These are phyloP conservation scores for Hansenula sp. DNA, from an alignment of 1,139 yeast genomes.

Conservation along the genomic window DNA sequence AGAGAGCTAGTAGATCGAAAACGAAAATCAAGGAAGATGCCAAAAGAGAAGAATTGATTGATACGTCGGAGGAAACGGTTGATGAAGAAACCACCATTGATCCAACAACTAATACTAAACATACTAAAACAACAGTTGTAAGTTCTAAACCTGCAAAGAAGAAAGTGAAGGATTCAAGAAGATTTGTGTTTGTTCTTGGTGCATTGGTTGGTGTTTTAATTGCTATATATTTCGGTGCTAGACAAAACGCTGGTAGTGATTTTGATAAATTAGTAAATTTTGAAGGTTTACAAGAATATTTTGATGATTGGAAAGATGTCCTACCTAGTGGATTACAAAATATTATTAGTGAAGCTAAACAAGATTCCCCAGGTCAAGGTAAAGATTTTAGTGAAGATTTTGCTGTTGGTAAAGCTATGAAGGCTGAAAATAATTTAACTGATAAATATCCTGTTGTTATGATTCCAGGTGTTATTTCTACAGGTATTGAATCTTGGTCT, in stretches of 20 bases:
- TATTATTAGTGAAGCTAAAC: constrained; percentile 53
- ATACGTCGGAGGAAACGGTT: neutral
- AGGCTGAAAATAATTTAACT: constrained; percentile 36
- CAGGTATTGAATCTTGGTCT: constrained; percentile 95
- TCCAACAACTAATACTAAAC: neutral
- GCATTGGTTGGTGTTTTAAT: constrained; percentile 63
- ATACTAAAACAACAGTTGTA: neutral
- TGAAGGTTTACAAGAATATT: constrained; percentile 44
- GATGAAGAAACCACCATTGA: neutral
- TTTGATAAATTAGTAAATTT: constrained; percentile 53
- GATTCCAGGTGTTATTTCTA: constrained; percentile 95
- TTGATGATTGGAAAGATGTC: constrained; percentile 63
- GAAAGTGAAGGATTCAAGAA: constrained; percentile 26
- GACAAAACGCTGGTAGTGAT: constrained; percentile 36
- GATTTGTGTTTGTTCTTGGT: constrained; percentile 46
- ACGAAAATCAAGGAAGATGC: constrained; percentile 1
- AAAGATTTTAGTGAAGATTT: constrained; percentile 72
- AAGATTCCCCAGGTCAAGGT: constrained; percentile 19
- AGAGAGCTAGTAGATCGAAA: neutral
- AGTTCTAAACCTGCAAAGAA: constrained; percentile 5
- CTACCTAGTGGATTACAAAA: constrained; percentile 64
- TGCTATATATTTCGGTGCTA: constrained; percentile 62
- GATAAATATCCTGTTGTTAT: constrained; percentile 76
- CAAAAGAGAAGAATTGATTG: constrained; percentile 4
- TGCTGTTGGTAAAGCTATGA: constrained; percentile 76